A percentile compares a stretch with the other conserved stretches of the same genome.
These are phyloP conservation scores for Sclerotinia subarctica DNA, from an alignment of 2,329 filamentous ascomycete species.

Conservation along the genomic window DNA sequence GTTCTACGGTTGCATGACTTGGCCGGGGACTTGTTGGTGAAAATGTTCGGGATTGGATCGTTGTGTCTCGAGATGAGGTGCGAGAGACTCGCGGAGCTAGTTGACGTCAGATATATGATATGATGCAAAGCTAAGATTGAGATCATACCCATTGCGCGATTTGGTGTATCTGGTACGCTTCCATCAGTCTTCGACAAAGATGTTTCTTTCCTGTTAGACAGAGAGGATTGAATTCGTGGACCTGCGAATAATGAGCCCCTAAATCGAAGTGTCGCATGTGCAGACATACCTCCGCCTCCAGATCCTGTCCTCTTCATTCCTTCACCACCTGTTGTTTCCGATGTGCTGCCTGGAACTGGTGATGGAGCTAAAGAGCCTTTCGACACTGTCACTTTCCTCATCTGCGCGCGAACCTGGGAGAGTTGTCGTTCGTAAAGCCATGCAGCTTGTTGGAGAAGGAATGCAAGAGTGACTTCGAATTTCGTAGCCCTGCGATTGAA, in stretches of 20 bases:
- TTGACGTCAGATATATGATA: conserved; percentile 22
- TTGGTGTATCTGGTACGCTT: conserved; percentile 28
- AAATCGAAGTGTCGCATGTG: conserved; percentile 23
- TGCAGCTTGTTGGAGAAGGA: conserved; percentile 88
- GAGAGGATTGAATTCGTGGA: conserved; percentile 33
- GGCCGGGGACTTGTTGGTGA: conserved; percentile 33
- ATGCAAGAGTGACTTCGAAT: conserved; percentile 83
- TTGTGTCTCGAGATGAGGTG: conserved; percentile 37
- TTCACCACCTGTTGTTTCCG: conserved; percentile 42
- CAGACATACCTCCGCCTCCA: conserved; percentile 39
- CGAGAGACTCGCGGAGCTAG: conserved; percentile 37
- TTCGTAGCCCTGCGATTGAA: conserved; percentile 56
- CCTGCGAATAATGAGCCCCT: conserved; percentile 25
- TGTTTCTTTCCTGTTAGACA: conserved; percentile 36
- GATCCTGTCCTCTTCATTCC: conserved; percentile 53
- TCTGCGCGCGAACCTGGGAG: conserved; percentile 84
- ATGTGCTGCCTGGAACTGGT: conserved; percentile 52
- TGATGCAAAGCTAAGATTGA: not conserved
- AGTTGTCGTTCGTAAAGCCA: conserved; percentile 91
- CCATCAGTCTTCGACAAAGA: conserved; percentile 30
- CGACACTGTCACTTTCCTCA: conserved; percentile 68
- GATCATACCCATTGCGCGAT: conserved; percentile 29
- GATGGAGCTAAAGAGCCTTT: conserved; percentile 55
- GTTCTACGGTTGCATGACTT: conserved; percentile 29
- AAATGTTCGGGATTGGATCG: conserved; percentile 33